These are phyloP conservation scores for Psidium guajava DNA, from an alignment of 345 rosid species.

Conservation along the genomic window DNA sequence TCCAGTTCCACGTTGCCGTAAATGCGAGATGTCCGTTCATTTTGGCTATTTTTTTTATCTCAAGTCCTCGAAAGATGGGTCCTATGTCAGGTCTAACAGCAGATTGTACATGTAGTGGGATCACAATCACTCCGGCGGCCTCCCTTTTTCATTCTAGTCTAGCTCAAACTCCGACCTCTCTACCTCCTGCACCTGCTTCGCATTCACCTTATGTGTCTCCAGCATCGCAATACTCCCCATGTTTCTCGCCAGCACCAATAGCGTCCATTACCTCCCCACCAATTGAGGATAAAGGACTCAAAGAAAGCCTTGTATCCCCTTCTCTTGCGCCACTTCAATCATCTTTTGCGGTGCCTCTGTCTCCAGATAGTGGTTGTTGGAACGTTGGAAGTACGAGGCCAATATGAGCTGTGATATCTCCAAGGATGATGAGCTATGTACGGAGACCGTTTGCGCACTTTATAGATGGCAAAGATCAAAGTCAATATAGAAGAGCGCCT, in stretches of 20 bases:
- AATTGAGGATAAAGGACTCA: conserved; percentile 2
- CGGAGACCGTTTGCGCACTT: conserved; percentile 26
- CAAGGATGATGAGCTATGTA: conserved; percentile 7
- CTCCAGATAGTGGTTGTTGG: too few species aligned
- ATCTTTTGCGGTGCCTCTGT: too few species aligned
- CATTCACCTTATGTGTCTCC: conserved; percentile 10
- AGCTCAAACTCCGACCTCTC: neutral
- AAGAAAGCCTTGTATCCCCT: neutral
- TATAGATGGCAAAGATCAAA: conserved; percentile 2
- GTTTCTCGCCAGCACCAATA: neutral
- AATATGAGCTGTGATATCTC: conserved; percentile 6
- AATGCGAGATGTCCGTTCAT: neutral
- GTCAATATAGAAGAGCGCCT: too few species aligned
- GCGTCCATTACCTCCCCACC: neutral
- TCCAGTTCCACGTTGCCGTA: conserved; percentile 4
- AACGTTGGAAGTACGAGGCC: conserved; percentile 5
- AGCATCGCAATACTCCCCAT: conserved; percentile 1
- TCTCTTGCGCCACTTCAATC: neutral
- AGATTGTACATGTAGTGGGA: neutral
- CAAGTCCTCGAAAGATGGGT: neutral
- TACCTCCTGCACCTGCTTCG: conserved; percentile 8
- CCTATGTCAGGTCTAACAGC: neutral
- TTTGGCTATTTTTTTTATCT: neutral
- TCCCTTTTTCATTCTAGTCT: conserved; percentile 17
- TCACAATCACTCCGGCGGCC: conserved; percentile 12